Base-by-base conservation (phyloP, 106 monocot genomes). In the Gastrodia elata region DNA sequence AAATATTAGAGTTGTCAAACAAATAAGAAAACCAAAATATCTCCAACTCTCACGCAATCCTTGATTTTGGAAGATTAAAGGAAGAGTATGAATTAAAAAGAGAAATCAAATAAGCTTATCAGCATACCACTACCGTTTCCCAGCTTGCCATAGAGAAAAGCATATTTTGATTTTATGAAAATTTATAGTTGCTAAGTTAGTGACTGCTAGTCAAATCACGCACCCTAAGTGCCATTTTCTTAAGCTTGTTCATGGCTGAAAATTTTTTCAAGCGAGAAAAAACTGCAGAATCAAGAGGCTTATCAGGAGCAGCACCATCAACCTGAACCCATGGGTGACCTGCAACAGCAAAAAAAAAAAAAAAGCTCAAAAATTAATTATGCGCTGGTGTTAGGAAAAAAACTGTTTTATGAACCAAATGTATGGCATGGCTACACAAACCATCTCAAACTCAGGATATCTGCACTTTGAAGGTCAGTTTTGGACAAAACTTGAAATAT, bases 151-250 rank as follows among this genome's bases (percentile, higher is more conserved):
- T 4, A 36, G 2, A 2, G 5, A 65, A 35, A 33, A 36, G 11
- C 65, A 65, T 59, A 59, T 28, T 11, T 27, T 2, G 36, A 35
- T 36, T 35, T 1, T 8, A 65, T 65, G 36, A 65, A 25, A 65
- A 6, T 65, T 65, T 65, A 36, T 35, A 35, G 13, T 65, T 65
- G 8, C 36, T 14, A 65, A 65, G 6, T 65, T 15, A 36, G 4
- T 0, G 3, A 24, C 39, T 39, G 8, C 2, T 22, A 68, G 33
- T 68, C 20, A 39, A 68, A 68, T 39, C 22, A 39, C 79, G 52
- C 74, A 79, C 79, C 40, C 79, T 39, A 28, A 79, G 79, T 2
- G 79, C 79, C 79, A 79, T 79, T 65, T 79, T 79, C 38, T 79
- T 79, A 13, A 79, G 40, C 57, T 74, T 79, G 68, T 79, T 79